Evolutionary conservation across 225 moss, liverwort and hornwort genomes (phyloP).

Genomic region (Pleurozium schreberi): DNA sequence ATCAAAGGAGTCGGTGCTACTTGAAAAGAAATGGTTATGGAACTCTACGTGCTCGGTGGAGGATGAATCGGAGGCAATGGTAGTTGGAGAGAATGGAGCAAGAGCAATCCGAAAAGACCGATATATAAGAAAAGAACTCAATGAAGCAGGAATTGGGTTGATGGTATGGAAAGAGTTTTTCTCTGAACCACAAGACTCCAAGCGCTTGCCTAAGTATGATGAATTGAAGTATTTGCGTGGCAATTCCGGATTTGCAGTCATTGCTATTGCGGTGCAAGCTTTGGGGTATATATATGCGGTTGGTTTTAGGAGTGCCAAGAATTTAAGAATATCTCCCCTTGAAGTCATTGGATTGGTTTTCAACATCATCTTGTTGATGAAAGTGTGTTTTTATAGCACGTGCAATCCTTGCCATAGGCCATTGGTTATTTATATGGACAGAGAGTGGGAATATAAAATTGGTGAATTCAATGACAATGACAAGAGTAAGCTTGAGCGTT

Average conservation of each 20-base stretch:
- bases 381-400: neutral
- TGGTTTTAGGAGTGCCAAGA: rapidly evolving
- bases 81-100: neutral
- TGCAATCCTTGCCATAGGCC: neutral
- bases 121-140: neutral
- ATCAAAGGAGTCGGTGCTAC: neutral
- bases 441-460: neutral
- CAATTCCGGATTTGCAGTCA: neutral
- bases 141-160: rapidly evolving
- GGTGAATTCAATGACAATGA: rapidly evolving
- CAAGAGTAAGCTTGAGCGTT: rapidly evolving
- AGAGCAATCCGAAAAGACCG: neutral
- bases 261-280: neutral
- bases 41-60: rapidly evolving
- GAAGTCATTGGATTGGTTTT: neutral
- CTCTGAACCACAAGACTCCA: rapidly evolving
- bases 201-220: neutral
- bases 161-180: neutral
- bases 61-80: neutral
- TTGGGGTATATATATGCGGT: neutral
- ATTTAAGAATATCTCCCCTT: neutral
- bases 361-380: neutral
- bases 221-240: neutral
- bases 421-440: neutral
- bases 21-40: neutral